Percentiles rank a stretch among this genome's conserved stretches.
Evolutionary conservation across 106 monocot genomes (phyloP).

Genomic region (Dendrobium catenatum): DNA sequence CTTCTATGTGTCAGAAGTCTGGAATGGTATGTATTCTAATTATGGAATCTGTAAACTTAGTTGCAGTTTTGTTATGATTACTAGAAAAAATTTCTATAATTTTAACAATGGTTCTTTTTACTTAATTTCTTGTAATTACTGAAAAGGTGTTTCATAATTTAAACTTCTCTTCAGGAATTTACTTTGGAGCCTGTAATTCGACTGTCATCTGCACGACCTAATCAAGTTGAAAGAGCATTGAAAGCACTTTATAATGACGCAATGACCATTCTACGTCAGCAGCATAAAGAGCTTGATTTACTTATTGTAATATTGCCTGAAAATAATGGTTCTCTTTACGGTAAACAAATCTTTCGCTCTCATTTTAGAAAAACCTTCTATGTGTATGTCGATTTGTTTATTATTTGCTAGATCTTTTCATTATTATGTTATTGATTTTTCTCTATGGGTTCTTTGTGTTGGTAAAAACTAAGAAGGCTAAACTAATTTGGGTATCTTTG

Average conservation of each 20-base stretch:
- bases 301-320: conserved; percentile 64
- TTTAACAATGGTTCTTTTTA: neutral
- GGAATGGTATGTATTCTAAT: conserved; percentile 30
- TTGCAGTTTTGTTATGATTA: neutral
- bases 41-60: neutral
- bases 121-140: neutral
- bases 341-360: conserved; percentile 12
- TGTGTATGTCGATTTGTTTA: neutral
- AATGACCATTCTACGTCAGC: conserved; percentile 30
- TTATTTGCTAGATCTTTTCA: neutral
- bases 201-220: conserved; percentile 24
- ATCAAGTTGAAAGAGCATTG: conserved; percentile 51
- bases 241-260: conserved; percentile 44
- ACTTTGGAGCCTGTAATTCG: conserved; percentile 39
- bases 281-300: conserved; percentile 44
- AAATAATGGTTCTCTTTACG: conserved; percentile 69
- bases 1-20: conserved; percentile 41
- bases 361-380: neutral
- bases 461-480: neutral
- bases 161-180: conserved; percentile 35
- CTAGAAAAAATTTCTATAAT: neutral
- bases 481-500: neutral
- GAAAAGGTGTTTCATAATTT: neutral
- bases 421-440: neutral
- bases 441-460: neutral